Base-by-base conservation (phyloP, 164 flowering plant genomes). In the Tinospora cordifolia region DNA sequence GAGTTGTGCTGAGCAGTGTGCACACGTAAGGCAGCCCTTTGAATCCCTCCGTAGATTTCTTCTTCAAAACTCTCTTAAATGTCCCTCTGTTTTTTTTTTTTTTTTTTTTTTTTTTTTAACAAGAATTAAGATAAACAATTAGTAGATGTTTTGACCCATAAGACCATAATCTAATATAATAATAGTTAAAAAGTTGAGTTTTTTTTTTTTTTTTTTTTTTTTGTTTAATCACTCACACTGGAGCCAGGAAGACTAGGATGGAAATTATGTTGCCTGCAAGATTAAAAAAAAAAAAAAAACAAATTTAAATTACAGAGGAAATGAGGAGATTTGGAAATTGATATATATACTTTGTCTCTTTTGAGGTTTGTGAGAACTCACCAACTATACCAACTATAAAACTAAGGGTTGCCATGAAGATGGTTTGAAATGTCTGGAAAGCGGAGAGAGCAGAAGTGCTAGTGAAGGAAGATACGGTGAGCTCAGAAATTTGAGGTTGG, bases 31-130 rank as follows among this genome's bases (percentile, higher is more conserved):
- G 93, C 41, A 76, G 30, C 12, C 81, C 88, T 72, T 83, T 84
- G 83, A 81, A 92, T 54, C 82, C 67, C 82, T 84, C 90, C 9
- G 86, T 86, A 8, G 95, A 87, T 83, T 84, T 92, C 80, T 79
- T 84, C 84, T 80, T 90, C 81, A 88, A 82, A 40, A 92, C 80
- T 60, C 73, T 70, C 74, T 67, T 58, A 71, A 91, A 89, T 0
- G 90, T 86, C 67, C 75, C 72, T 54, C 92, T 88, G 67, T 10
- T 5, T n/a, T n/a, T n/a, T n/a, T n/a, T n/a, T n/a, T n/a, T n/a
- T n/a, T n/a, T n/a, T n/a, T n/a, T n/a, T n/a, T n/a, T n/a, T n/a
- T n/a, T n/a, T n/a, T n/a, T n/a, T n/a, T n/a, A n/a, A n/a, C n/a
- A n/a, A n/a, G n/a, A n/a, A n/a, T n/a, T n/a, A n/a, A n/a, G 9